A percentile compares a stretch with the other conserved stretches of the same genome.
Conservation (phyloP, 208 protist species). For the Acanthamoeba sp. region DNA sequence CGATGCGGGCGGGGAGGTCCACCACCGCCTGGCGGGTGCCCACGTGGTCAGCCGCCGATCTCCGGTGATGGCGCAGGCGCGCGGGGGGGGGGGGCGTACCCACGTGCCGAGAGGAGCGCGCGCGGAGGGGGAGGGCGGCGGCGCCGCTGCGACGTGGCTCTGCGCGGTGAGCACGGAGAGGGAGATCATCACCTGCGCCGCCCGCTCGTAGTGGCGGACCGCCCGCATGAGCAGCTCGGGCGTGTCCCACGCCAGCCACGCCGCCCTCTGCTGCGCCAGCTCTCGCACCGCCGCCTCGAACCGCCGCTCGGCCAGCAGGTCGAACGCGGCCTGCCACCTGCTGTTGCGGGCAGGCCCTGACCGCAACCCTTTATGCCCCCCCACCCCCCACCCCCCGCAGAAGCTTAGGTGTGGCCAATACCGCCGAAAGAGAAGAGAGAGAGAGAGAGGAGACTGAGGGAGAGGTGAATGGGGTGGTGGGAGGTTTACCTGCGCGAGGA, state of each 20-base stretch:
- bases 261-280: conserved; percentile 50
- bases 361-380: conserved; percentile 60
- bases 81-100: neutral
- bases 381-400: too few relatives aligned
- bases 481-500: conserved; percentile 42
- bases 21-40: conserved; percentile 31
- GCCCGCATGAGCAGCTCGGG: conserved; percentile 77
- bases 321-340: conserved; percentile 53
- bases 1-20: conserved; percentile 46
- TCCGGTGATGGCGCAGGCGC: neutral
- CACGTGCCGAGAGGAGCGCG: neutral
- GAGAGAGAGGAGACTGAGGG: too few relatives aligned
- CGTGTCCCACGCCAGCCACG: conserved; percentile 68
- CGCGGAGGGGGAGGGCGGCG: neutral
- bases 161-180: conserved; percentile 21
- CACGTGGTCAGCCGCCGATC: too few relatives aligned
- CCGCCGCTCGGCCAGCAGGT: neutral
- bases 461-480: too few relatives aligned
- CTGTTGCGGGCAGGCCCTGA: conserved; percentile 74
- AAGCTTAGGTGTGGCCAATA: too few relatives aligned
- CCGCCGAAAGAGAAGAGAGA: too few relatives aligned
- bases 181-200: conserved; percentile 72
- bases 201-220: conserved; percentile 79
- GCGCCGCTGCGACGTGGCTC: neutral
- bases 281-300: neutral